phyloP scores from a whole-genome alignment of 2,329 filamentous ascomycete genomes.

The Teratosphaeria destructans region DNA sequence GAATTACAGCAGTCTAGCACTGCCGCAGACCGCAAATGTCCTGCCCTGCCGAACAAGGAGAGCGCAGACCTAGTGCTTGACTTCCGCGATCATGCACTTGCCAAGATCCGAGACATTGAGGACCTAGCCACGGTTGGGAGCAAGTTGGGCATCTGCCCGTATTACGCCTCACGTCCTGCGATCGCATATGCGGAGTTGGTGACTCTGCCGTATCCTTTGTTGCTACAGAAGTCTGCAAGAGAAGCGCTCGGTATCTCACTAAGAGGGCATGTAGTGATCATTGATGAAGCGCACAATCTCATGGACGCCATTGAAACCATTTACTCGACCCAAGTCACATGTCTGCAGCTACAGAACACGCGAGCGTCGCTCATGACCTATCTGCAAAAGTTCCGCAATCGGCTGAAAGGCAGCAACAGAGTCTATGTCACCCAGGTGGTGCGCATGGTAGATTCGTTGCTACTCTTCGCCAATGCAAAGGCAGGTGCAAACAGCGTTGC shows the following conservation, averaged over 20 bases:
- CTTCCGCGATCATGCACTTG: slow-evolving; percentile 76
- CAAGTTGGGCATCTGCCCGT: slow-evolving; percentile 74
- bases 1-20: slow-evolving; percentile 70
- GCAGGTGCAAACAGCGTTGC: slow-evolving; percentile 35
- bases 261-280: slow-evolving; percentile 81
- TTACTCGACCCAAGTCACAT: slow-evolving; percentile 65
- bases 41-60: slow-evolving; percentile 68
- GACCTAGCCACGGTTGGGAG: slow-evolving; percentile 72
- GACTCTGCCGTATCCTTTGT: slow-evolving; percentile 80
- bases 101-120: slow-evolving; percentile 85
- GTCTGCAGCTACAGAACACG: slow-evolving; percentile 62
- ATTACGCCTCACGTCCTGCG: slow-evolving; percentile 83
- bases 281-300: slow-evolving; percentile 95
- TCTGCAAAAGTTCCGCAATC: slow-evolving; percentile 76
- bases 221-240: slow-evolving; percentile 76
- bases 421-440: slow-evolving; percentile 84
- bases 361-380: slow-evolving; percentile 71
- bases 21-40: slow-evolving; percentile 57
- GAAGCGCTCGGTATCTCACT: slow-evolving; percentile 80
- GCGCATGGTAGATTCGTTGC: slow-evolving; percentile 68
- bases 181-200: slow-evolving; percentile 71
- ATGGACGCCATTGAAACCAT: slow-evolving; percentile 90
- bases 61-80: slow-evolving; percentile 60
- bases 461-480: slow-evolving; percentile 8
- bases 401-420: slow-evolving; percentile 79